Evolutionary conservation across 176 grass and related monocot species (phyloP), one percentile per base, ranked within the genome.

Genomic region (Alloteropsis semialata): DNA sequence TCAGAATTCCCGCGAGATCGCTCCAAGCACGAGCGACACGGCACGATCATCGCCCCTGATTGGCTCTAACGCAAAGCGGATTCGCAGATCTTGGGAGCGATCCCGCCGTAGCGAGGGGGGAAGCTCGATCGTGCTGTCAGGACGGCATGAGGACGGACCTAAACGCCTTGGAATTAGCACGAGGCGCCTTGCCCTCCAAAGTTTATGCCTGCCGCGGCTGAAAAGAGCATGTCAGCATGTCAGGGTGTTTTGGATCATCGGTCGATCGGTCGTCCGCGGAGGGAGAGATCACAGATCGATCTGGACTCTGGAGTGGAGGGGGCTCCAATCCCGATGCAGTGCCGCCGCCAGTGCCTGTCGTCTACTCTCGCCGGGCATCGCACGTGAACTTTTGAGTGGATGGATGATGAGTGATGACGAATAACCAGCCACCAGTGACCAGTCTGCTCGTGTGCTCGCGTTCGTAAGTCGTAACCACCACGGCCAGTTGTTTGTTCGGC

Each of bases 121-220:
- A 14, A 2, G 17, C 0, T 18, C 39, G 17, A 1, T 18, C 39
- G 38, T 34, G 77, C 25, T 77, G 81, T 58, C 66, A 58, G 24
- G 75, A 45, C 11, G 44, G 10, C 24, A 76, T 70, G 18, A 72
- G 63, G 49, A 66, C 68, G 63, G 49, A 66, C 68, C 75, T 83
- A 84, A 79, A 73, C 48, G 30, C 28, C 5, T 89, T 84, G 82
- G 87, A 80, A 84, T 68, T 75, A 80, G 81, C 81, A 80, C 29
- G 75, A 67, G 69, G 87, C 76, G 15, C 67, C 21, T 79, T 74
- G 81, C 59, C 41, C 58, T 39, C 2, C 8, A 34, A 66, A 72
- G 32, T 17, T 79, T 66, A 72, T 49, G 49, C 36, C 64, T 9
- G 33, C 15, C 18, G 5, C 34, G 32, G 33, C 5, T 21, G 14